These are phyloP conservation scores for Pezicula rhizophila DNA, from an alignment of 2,329 filamentous ascomycete species.

Conservation along the genomic window DNA sequence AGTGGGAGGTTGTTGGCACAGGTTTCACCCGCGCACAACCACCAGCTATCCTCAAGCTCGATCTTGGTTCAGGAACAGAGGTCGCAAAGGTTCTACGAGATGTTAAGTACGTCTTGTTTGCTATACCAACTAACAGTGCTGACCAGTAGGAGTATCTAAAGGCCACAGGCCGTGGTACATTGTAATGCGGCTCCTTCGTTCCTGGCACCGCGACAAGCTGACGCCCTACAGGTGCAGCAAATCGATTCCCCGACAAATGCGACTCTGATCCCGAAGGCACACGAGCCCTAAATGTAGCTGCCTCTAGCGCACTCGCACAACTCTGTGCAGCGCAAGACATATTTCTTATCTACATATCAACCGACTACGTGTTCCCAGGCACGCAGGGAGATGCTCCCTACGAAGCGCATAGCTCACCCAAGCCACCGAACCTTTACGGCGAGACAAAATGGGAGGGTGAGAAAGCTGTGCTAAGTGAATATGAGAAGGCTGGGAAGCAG, in stretches of 20 bases:
- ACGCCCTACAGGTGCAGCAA: constrained; percentile 62
- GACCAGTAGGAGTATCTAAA: constrained; percentile 28
- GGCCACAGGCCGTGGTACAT: constrained; percentile 74
- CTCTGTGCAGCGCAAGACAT: constrained; percentile 57
- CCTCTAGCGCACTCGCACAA: constrained; percentile 59
- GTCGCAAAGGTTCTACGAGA: constrained; percentile 46
- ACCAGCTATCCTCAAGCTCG: constrained; percentile 49
- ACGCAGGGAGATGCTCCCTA: constrained; percentile 78
- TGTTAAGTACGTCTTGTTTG: constrained; percentile 42
- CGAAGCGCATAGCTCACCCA: constrained; percentile 53
- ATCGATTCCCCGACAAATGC: constrained; percentile 82
- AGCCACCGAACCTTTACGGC: constrained; percentile 74
- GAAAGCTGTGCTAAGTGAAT: constrained; percentile 61
- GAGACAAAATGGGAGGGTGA: constrained; percentile 69
- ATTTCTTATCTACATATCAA: constrained; percentile 72
- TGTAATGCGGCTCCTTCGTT: constrained; percentile 45
- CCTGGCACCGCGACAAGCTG: not conserved
- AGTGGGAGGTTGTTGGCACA: constrained; percentile 68
- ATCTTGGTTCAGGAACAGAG: constrained; percentile 30
- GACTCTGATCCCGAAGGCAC: constrained; percentile 73
- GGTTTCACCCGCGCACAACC: constrained; percentile 70
- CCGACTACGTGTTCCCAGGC: constrained; percentile 75
- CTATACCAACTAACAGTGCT: constrained; percentile 7
- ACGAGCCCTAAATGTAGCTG: constrained; percentile 66
- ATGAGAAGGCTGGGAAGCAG: constrained; percentile 37